A percentile compares a stretch with the other conserved stretches of the same genome.
Evolutionary conservation across 2,329 filamentous ascomycete species (phyloP).

Genomic region (Monosporascus sp.): DNA sequence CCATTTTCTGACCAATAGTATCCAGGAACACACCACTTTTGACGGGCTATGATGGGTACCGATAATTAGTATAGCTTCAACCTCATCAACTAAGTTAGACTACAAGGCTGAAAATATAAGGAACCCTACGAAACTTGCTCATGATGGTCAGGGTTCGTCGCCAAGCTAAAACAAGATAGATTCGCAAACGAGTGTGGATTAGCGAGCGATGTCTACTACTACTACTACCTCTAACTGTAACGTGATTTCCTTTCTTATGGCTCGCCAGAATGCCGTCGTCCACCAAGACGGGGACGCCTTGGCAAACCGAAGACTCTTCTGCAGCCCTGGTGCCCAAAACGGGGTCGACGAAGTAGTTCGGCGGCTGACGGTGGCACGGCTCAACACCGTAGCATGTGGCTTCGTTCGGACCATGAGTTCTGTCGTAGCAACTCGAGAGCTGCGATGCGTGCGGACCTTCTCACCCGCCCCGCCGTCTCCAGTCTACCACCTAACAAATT

Average conservation of each 20-base stretch:
- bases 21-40: no score
- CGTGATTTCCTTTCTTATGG: neutral
- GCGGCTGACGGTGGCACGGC: neutral
- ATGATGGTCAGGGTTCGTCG: no score
- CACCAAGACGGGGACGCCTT: neutral
- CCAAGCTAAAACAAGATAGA: no score
- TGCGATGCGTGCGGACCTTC: neutral
- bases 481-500: neutral
- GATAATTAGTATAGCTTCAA: no score
- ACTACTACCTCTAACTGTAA: conserved; percentile 7
- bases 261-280: conserved; percentile 2
- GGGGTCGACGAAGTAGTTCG: neutral
- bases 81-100: no score
- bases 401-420: no score
- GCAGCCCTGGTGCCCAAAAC: neutral
- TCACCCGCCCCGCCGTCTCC: neutral
- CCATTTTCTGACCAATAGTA: no score
- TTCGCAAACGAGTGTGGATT: conserved; percentile 21
- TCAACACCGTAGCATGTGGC: no score
- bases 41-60: no score
- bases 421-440: neutral
- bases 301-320: neutral
- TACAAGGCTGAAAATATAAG: no score
- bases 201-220: conserved; percentile 12
- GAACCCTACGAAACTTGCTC: no score